These are phyloP conservation scores for Staphylotrichum longicolle DNA, from an alignment of 495 filamentous ascomycete genomes.

Conservation along the genomic window DNA sequence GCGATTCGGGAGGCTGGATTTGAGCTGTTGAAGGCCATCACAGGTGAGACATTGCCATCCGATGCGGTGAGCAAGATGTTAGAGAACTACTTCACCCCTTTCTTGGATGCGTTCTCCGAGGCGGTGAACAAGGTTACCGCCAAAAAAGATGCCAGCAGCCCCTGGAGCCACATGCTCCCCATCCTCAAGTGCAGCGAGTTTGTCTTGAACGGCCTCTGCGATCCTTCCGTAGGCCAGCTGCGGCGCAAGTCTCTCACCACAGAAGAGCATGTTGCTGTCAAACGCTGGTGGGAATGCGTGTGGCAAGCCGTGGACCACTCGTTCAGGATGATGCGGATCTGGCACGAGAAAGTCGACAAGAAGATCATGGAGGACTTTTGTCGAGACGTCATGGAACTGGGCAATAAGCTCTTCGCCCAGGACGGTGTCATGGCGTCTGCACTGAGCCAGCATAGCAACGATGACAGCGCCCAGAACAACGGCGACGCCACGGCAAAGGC, in stretches of 20 bases:
- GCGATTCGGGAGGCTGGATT: slow-evolving; percentile 71
- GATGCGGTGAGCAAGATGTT: slow-evolving; percentile 74
- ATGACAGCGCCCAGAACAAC: slow-evolving; percentile 42
- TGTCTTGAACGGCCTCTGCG: slow-evolving; percentile 78
- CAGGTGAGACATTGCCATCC: slow-evolving; percentile 63
- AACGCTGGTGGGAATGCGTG: slow-evolving; percentile 74
- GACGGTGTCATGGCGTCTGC: slow-evolving; percentile 74
- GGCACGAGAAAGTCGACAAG: slow-evolving; percentile 70
- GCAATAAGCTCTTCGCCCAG: slow-evolving; percentile 77
- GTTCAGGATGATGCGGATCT: slow-evolving; percentile 77
- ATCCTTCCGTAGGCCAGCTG: slow-evolving; percentile 75
- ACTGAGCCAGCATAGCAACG: slow-evolving; percentile 45
- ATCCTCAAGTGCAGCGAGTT: slow-evolving; percentile 73
- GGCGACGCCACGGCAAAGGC: slow-evolving; percentile 43
- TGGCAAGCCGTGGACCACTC: slow-evolving; percentile 78
- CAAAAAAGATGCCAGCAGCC: slow-evolving; percentile 51
- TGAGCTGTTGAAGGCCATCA: slow-evolving; percentile 76
- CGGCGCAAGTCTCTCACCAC: slow-evolving; percentile 58
- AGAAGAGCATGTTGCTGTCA: slow-evolving; percentile 61
- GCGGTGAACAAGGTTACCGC: slow-evolving; percentile 49
- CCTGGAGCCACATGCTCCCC: slow-evolving; percentile 64
- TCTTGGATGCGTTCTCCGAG: slow-evolving; percentile 38
- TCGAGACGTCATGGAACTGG: slow-evolving; percentile 89
- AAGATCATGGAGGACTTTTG: slow-evolving; percentile 83
- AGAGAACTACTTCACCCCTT: slow-evolving; percentile 52